Base-by-base conservation (phyloP, 495 filamentous ascomycete species). In the Talaromyces stipitatus region DNA sequence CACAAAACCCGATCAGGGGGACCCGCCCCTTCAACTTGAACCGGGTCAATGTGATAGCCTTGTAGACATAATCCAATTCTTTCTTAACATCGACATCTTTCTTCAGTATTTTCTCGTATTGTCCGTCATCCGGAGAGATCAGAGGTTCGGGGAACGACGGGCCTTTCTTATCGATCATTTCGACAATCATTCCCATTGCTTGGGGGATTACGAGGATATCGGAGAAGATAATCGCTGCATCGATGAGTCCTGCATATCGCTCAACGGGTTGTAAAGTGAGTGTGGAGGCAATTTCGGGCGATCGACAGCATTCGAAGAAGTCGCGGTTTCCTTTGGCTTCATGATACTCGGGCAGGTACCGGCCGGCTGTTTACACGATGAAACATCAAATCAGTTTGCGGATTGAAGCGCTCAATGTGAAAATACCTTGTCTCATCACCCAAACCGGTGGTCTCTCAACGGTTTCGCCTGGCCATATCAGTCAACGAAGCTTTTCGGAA, bases 181-280 rank as follows among this genome's bases (percentile, higher is more conserved):
- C 88, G 9, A 98, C 94, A 18, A 74, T 75, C 95, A 98, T 97
- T 1, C 94, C 94, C 83, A 98, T 86, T 18, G 94, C 94, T 73
- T 98, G 94, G 2, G 94, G 94, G 62, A 98, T 91, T 56, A 98
- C 94, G 38, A 98, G 81, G 62, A 98, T 98, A 70, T 98, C 94
- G 12, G 90, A 95, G 81, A 98, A 98, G 68, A 98, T 98, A 63
- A 98, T 98, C 29, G 94, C 91, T 14, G 94, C 95, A 72, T 98
- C 94, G 60, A 98, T 85, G 46, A 97, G 83, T 30, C 89, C 91
- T 16, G 79, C 84, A 70, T 85, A 98, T 36, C 91, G 90, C 50
- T 96, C 90, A 66, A 98, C 85, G 58, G 94, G 94, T 68, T 97
- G 94, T 26, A 98, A 75, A 1, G 94, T 98, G 57, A 98, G 72